These are phyloP conservation scores for Fusarium hostae DNA, from an alignment of 2,329 filamentous ascomycete species.

Conservation along the genomic window DNA sequence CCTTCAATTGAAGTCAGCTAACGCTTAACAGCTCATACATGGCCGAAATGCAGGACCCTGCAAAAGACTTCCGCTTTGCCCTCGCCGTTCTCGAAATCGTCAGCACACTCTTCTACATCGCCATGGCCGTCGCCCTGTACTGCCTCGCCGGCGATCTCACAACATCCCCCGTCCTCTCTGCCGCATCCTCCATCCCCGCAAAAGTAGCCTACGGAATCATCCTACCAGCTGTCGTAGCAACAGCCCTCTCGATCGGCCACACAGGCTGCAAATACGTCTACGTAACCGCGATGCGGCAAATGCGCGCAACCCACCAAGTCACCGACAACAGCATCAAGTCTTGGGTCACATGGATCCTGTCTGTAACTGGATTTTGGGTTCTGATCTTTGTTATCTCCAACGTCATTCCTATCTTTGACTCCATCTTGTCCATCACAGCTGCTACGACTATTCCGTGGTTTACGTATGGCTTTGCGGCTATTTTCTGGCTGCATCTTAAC, in stretches of 20 bases:
- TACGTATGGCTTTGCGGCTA: conserved; percentile 38
- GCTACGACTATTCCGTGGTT: conserved; percentile 45
- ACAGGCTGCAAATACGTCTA: conserved; percentile 45
- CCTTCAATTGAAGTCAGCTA: rapidly evolving
- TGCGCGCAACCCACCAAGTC: conserved; percentile 33
- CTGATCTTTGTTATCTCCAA: conserved; percentile 44
- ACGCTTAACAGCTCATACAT: conserved; percentile 32
- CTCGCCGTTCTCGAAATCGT: conserved; percentile 39
- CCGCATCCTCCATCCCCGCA: conserved; percentile 34
- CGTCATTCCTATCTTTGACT: conserved; percentile 46
- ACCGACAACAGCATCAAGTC: conserved; percentile 39
- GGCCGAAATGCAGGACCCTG: conserved; percentile 41
- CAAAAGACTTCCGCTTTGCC: conserved; percentile 37
- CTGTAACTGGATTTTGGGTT: conserved; percentile 39
- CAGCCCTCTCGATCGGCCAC: conserved; percentile 41
- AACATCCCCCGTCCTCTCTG: conserved; percentile 38
- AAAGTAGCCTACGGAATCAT: conserved; percentile 46
- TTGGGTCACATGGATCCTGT: conserved; percentile 44
- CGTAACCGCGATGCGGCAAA: conserved; percentile 28
- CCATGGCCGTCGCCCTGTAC: conserved; percentile 41
- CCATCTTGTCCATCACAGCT: conserved; percentile 42
- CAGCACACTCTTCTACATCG: conserved; percentile 41
- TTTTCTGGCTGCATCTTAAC: conserved; percentile 44
- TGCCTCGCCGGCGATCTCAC: conserved; percentile 40
- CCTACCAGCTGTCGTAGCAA: conserved; percentile 40